Evolutionary conservation across 2,329 filamentous ascomycete species (phyloP).

Genomic region (Nigrospora oryzae): DNA sequence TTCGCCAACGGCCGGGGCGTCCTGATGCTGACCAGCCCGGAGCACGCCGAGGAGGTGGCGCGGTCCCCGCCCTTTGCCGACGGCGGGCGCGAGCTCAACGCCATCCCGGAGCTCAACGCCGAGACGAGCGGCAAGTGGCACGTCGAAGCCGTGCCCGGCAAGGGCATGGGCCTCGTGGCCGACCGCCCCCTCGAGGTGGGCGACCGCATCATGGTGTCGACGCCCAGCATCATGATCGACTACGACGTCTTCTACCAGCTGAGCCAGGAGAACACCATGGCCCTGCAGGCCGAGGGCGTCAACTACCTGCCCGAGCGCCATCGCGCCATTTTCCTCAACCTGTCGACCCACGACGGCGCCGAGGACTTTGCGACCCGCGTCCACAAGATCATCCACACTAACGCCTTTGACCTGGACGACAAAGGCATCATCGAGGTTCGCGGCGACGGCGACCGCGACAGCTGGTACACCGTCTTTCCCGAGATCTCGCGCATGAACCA

Average conservation of each 20-base stretch:
- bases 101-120: conserved; percentile 18
- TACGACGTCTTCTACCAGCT: conserved; percentile 25
- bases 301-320: conserved; percentile 20
- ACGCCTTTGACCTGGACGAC: conserved; percentile 28
- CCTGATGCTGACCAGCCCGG: conserved; percentile 25
- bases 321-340: conserved; percentile 21
- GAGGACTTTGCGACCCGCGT: conserved; percentile 17
- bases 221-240: conserved; percentile 28
- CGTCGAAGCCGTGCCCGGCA: conserved; percentile 27
- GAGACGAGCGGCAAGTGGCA: conserved; percentile 17
- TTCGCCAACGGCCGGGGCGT: conserved; percentile 29
- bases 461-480: conserved; percentile 28
- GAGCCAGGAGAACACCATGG: conserved; percentile 12
- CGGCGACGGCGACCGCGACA: conserved; percentile 10
- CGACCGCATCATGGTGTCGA: conserved; percentile 28
- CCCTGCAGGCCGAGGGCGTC: conserved; percentile 22
- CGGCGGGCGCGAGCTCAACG: conserved; percentile 9
- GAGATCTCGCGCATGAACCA: conserved; percentile 34
- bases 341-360: conserved; percentile 24
- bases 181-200: conserved; percentile 22
- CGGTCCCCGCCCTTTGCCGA: conserved; percentile 18
- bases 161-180: conserved; percentile 28
- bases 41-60: conserved; percentile 20
- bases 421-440: conserved; percentile 14
- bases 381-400: conserved; percentile 26